Evolutionary conservation across 2,329 filamentous ascomycete genomes (phyloP).

Genomic region (Rhytidhysteron rufulum): DNA sequence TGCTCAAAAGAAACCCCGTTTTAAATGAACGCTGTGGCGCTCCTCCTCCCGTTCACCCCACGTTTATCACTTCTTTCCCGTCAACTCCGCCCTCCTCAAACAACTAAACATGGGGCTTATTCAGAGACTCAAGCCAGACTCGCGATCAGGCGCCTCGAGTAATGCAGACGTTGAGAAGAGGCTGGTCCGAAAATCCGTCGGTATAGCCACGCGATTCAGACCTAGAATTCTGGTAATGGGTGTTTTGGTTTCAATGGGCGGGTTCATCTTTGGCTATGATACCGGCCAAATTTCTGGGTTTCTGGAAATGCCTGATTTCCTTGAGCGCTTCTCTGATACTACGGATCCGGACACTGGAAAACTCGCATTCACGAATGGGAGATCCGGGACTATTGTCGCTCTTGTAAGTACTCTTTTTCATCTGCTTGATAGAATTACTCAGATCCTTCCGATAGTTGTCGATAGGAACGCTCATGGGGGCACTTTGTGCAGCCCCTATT

Average conservation of each 20-base stretch:
- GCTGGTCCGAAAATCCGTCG: conserved; percentile 18
- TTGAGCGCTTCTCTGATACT: conserved; percentile 24
- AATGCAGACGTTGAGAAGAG: conserved; percentile 26
- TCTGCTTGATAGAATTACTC: neutral
- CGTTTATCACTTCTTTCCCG: too few species aligned
- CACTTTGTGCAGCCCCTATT: conserved; percentile 56
- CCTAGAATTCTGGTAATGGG: conserved; percentile 31
- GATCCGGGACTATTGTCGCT: conserved; percentile 32
- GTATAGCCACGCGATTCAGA: conserved; percentile 25
- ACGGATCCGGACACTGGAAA: conserved; percentile 15
- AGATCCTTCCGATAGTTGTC: conserved; percentile 52
- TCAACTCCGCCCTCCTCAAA: too few species aligned
- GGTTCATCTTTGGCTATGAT: conserved; percentile 26
- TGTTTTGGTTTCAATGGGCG: conserved; percentile 31
- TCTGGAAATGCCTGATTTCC: conserved; percentile 33
- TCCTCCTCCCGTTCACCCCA: too few species aligned
- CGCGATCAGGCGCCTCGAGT: conserved; percentile 18
- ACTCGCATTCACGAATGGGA: conserved; percentile 25
- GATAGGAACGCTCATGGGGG: conserved; percentile 71
- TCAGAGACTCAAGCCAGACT: conserved; percentile 11
- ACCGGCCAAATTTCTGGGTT: conserved; percentile 35
- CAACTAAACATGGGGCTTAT: conserved; percentile 23
- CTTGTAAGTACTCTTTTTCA: conserved; percentile 19
- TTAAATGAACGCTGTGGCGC: too few species aligned
- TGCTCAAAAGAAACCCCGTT: too few species aligned